Conservation (phyloP, 208 protist species). For the Trypanosoma caninum region DNA sequence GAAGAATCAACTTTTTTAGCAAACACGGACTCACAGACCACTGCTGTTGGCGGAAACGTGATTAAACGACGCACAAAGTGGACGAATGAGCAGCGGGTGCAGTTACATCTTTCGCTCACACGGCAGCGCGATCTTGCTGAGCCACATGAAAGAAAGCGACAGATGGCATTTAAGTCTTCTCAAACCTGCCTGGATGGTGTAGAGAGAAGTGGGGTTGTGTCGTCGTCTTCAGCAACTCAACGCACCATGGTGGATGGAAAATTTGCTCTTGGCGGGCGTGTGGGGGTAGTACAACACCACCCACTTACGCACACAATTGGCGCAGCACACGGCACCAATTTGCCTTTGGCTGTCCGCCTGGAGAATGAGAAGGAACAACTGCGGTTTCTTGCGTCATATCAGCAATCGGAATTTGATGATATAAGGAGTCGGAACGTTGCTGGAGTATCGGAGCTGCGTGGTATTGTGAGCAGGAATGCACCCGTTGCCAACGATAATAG, state of each 20-base stretch:
- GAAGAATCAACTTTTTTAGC: conserved; percentile 26
- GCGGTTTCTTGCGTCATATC: conserved; percentile 71
- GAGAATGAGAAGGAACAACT: conserved; percentile 60
- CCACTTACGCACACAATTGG: conserved; percentile 58
- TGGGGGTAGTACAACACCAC: conserved; percentile 79
- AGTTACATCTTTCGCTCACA: conserved; percentile 85
- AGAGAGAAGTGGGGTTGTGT: not conserved
- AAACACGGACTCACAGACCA: conserved; percentile 6
- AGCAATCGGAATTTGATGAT: conserved; percentile 34
- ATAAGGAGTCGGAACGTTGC: conserved; percentile 10
- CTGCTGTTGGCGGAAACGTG: not conserved
- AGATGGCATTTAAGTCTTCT: conserved; percentile 14
- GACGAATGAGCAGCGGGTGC: conserved; percentile 86
- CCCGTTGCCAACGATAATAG: too few relatives aligned
- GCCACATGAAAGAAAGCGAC: conserved; percentile 56
- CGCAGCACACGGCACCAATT: conserved; percentile 37
- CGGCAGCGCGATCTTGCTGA: conserved; percentile 69
- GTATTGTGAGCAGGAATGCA: too few relatives aligned
- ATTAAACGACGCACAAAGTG: conserved; percentile 40
- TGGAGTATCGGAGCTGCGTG: too few relatives aligned
- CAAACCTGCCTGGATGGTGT: not conserved
- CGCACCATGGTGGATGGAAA: conserved; percentile 16
- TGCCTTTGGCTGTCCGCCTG: conserved; percentile 72
- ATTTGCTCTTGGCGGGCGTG: conserved; percentile 80
- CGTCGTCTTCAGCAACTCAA: not conserved